Conservation (phyloP, 129 eudicot species). For the Ambrosia trifida region DNA sequence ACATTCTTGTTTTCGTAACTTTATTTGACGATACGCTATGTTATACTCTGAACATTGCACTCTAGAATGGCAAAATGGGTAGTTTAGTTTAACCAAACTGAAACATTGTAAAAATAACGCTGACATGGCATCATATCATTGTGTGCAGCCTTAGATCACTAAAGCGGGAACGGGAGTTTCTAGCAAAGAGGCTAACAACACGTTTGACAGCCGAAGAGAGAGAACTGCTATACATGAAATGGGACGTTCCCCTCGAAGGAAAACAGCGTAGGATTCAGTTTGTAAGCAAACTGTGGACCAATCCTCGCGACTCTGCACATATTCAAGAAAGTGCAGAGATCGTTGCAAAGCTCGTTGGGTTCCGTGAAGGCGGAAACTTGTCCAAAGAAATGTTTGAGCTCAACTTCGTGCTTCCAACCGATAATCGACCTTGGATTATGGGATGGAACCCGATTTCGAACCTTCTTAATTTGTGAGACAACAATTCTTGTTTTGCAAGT, state of each 20-base stretch:
- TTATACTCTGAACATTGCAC: too few relatives aligned
- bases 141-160: slow-evolving; percentile 63
- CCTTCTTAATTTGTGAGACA: slow-evolving; percentile 65
- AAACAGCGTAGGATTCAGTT: slow-evolving; percentile 88
- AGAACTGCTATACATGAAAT: slow-evolving; percentile 72
- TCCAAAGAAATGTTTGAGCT: slow-evolving; percentile 96
- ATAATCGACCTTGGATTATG: slow-evolving; percentile 85
- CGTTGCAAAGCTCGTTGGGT: slow-evolving; percentile 90
- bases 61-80: too few relatives aligned
- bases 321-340: slow-evolving; percentile 89
- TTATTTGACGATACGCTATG: too few relatives aligned
- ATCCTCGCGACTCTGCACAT: slow-evolving; percentile 67
- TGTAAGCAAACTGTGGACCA: slow-evolving; percentile 80
- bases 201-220: slow-evolving; percentile 77
- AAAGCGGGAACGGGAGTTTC: slow-evolving; percentile 86
- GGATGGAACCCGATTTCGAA: slow-evolving; percentile 91
- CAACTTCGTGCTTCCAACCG: slow-evolving; percentile 79
- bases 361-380: slow-evolving; percentile 78
- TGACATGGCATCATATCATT: slow-evolving; percentile 1
- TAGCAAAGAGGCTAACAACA: slow-evolving; percentile 73
- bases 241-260: slow-evolving; percentile 92
- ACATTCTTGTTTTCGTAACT: background rate
- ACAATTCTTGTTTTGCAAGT: slow-evolving; percentile 45
- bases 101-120: background rate
- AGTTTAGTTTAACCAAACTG: too few relatives aligned